A percentile compares a stretch with the other conserved stretches of the same genome.
phyloP scores from a whole-genome alignment of 1,284 basidiomycete species.

The Trichosporon inkin region DNA sequence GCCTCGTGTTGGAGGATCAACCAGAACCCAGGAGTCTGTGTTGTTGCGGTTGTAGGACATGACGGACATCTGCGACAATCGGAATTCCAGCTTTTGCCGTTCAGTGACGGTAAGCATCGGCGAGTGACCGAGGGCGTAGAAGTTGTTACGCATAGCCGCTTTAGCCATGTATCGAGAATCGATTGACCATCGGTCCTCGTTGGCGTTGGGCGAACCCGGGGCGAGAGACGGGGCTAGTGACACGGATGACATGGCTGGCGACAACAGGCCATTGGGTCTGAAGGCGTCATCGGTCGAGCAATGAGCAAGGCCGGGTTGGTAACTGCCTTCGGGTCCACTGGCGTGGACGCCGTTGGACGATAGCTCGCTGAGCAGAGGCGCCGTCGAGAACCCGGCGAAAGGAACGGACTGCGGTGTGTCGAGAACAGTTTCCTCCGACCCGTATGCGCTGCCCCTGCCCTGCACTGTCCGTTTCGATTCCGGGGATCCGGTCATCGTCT shows the following conservation, averaged over 20 bases:
- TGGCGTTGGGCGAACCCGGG: slow-evolving; percentile 12
- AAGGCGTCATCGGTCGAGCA: neutral
- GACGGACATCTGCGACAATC: slow-evolving; percentile 4
- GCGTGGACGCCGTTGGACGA: neutral
- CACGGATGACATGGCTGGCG: neutral
- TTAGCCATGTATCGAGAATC: slow-evolving; percentile 14
- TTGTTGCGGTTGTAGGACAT: neutral
- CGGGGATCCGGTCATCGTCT: neutral
- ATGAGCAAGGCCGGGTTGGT: neutral
- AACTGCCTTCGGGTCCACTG: neutral
- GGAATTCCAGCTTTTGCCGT: neutral
- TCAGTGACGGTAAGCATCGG: slow-evolving; percentile 12
- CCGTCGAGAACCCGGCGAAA: neutral
- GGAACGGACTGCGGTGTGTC: slow-evolving; percentile 15
- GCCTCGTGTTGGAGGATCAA: neutral
- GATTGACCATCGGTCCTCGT: slow-evolving; percentile 13
- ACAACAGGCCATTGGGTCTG: neutral
- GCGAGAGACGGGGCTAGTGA: neutral
- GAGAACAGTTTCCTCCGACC: slow-evolving; percentile 16
- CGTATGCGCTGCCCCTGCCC: neutral
- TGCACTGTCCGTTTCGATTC: slow-evolving; percentile 4
- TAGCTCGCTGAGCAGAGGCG: neutral
- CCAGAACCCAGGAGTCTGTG: neutral
- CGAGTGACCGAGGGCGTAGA: slow-evolving; percentile 21
- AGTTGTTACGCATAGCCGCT: slow-evolving; percentile 5